These are phyloP conservation scores for Collariella sp. DNA, from an alignment of 495 filamentous ascomycete species.

Conservation along the genomic window DNA sequence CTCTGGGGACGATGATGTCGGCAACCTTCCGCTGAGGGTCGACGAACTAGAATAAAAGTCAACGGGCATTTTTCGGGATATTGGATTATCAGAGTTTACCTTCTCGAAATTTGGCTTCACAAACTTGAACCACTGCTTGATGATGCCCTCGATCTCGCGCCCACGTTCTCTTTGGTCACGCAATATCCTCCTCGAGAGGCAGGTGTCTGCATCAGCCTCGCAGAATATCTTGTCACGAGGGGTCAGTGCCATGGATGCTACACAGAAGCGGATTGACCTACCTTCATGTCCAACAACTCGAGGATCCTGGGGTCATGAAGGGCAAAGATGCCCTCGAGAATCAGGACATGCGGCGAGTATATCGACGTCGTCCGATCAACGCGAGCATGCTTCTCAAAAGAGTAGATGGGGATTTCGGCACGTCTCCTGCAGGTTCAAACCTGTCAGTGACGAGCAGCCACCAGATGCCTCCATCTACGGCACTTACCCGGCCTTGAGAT, in stretches of 20 bases:
- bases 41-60: conserved; percentile 50
- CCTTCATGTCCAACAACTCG: conserved; percentile 85
- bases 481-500: conserved; percentile 83
- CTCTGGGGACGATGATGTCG: conserved; percentile 90
- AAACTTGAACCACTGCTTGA: conserved; percentile 94
- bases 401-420: conserved; percentile 89
- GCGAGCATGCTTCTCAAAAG: conserved; percentile 85
- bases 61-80: not conserved
- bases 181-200: conserved; percentile 78
- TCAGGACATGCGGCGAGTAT: conserved; percentile 92
- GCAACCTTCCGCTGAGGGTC: conserved; percentile 81
- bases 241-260: conserved; percentile 1
- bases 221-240: conserved; percentile 65
- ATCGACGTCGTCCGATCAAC: conserved; percentile 70
- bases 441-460: conserved; percentile 1
- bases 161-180: conserved; percentile 81
- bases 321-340: conserved; percentile 93
- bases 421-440: conserved; percentile 54
- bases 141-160: conserved; percentile 83
- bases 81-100: conserved; percentile 18
- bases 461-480: not conserved
- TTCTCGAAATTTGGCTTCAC: conserved; percentile 92
- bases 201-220: conserved; percentile 91
- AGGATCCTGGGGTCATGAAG: conserved; percentile 80
- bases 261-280: conserved; percentile 24